Base-by-base conservation (phyloP, 1,284 basidiomycete genomes). In the Sutorius eximius region DNA sequence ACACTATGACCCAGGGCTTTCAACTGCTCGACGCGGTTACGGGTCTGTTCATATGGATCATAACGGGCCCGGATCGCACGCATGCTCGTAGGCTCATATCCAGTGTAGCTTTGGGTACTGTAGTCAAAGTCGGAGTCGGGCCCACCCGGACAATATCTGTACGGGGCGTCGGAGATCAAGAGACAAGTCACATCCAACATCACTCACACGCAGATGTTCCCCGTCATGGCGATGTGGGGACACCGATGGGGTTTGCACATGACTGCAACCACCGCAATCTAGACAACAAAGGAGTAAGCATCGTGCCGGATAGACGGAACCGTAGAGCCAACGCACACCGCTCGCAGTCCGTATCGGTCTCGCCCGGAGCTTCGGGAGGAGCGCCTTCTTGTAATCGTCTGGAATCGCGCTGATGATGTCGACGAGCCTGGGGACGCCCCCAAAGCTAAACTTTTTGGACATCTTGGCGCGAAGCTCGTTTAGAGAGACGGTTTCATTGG, bases 181-280 rank as follows among this genome's bases (percentile, higher is more conserved):
- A 18, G 9, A 44, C 1, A 47, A 9, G 16, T 36, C 4, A 27
- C 42, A 15, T 40, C 27, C 24, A 15, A 34, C 15, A 57, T 45
- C 47, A 75, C 86, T 62, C 67, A 94, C 86, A 99, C 96, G 75
- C 97, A 99, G 50, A 99, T 98, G 69, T 99, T 98, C n/a, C 97
- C 97, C 0, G 97, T 99, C 90, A 99, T 96, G 7, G 97, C 97
- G 56, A 99, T 99, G 75, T 99, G 97, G 6, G 97, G 97, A 78
- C 97, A 99, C 49, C 97, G 85, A 79, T 99, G 97, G 3, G 97
- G 97, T 71, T 99, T 99, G 80, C 95, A 98, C 97, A 99, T 99
- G 37, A 99, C 96, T 5, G 97, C 97, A 6, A 99, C 97, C 16
- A 99, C 97, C 1, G 97, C 97, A 56, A 97, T 96, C 91, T 93